Conservation (phyloP, 208 protist species). For the Angomonas deanei region DNA sequence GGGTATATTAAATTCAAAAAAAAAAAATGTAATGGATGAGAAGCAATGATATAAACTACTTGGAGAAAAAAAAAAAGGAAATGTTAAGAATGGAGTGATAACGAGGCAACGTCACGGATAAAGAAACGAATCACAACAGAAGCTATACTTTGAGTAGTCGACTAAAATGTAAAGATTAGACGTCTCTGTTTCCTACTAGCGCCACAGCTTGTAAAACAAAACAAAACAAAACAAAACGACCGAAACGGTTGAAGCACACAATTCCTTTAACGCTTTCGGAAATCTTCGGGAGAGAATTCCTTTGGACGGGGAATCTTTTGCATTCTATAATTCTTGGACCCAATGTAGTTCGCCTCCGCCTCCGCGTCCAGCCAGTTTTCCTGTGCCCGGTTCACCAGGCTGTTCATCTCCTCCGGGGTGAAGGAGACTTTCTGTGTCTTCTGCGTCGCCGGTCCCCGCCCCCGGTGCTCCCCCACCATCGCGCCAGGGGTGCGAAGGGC, state of each 20-base stretch:
- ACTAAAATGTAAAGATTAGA: too few species aligned
- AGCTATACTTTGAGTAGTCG: not conserved
- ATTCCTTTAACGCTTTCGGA: constrained; percentile 50
- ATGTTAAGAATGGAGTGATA: not conserved
- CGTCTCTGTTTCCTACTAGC: too few species aligned
- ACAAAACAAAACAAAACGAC: not conserved
- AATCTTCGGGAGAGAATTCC: constrained; percentile 80
- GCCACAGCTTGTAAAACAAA: too few species aligned
- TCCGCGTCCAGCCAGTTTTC: constrained; percentile 75
- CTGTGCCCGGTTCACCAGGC: constrained; percentile 66
- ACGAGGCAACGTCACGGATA: too few species aligned
- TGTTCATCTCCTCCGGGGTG: constrained; percentile 52
- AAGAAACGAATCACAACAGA: not conserved
- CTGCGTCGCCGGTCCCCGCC: constrained; percentile 47
- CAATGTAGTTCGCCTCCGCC: constrained; percentile 77
- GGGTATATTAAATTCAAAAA: not conserved
- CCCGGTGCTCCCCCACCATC: constrained; percentile 81
- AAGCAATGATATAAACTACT: not conserved
- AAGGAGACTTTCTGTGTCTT: constrained; percentile 69
- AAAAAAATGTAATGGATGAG: too few species aligned
- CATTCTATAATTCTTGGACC: constrained; percentile 85
- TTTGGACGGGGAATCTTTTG: constrained; percentile 75
- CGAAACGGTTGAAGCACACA: not conserved
- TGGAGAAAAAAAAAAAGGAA: not conserved
- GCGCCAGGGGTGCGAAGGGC: constrained; percentile 74